These are phyloP conservation scores for Cenchrus fungigraminus DNA, from an alignment of 176 grass and related monocot species.

Conservation along the genomic window DNA sequence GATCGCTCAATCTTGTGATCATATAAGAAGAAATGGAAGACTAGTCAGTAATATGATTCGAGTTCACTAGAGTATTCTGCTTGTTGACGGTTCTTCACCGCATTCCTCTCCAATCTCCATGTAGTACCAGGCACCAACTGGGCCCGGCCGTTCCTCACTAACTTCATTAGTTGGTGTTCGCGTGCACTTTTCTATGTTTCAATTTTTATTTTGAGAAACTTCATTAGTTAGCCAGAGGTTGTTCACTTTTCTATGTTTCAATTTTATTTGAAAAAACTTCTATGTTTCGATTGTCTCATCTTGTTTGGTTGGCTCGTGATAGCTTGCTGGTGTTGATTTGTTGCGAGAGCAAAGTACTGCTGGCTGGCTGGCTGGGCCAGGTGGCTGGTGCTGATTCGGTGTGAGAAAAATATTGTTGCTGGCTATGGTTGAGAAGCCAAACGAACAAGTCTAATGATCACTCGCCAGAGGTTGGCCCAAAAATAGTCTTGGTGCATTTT, in stretches of 20 bases:
- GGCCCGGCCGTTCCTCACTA: background rate
- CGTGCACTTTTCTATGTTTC: background rate
- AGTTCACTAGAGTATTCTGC: background rate
- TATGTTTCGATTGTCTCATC: background rate
- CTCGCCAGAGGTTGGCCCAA: background rate
- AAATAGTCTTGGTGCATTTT: background rate
- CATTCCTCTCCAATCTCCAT: background rate
- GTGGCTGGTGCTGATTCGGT: too few relatives aligned
- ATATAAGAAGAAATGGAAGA: background rate
- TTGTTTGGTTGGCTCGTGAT: too few relatives aligned
- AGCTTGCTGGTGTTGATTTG: too few relatives aligned
- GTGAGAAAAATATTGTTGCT: too few relatives aligned
- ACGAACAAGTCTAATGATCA: background rate
- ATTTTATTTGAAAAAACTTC: too few relatives aligned
- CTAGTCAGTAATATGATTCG: background rate
- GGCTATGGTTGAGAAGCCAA: too few relatives aligned
- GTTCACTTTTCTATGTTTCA: background rate
- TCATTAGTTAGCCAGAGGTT: too few relatives aligned
- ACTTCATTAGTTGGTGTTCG: background rate
- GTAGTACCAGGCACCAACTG: background rate
- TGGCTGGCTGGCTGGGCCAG: too few relatives aligned
- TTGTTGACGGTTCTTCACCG: background rate
- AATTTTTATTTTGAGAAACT: too few relatives aligned
- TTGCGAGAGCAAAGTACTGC: too few relatives aligned
- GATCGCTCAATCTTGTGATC: background rate